A percentile compares a stretch with the other conserved stretches of the same genome.
Conservation (phyloP, 805 yeast genomes). For the Starmerella apis region DNA sequence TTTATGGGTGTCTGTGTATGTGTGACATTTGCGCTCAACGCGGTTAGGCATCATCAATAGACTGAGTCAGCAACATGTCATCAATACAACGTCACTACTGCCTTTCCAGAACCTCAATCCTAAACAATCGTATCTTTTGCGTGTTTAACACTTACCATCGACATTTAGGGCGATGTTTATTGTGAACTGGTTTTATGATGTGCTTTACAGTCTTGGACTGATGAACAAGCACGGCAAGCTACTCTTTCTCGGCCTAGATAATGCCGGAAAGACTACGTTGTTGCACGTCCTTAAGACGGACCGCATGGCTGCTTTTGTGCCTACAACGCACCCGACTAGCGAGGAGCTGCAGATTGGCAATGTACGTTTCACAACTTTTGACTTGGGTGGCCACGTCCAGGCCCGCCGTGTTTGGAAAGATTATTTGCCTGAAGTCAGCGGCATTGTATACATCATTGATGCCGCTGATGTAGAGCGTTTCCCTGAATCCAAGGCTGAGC, state of each 20-base stretch:
- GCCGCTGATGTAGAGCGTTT: conserved; percentile 95
- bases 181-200: conserved; percentile 52
- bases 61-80: neutral
- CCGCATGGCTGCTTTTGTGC: conserved; percentile 93
- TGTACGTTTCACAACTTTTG: conserved; percentile 94
- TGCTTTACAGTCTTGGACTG: conserved; percentile 66
- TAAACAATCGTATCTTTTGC: neutral
- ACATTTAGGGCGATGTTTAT: conserved; percentile 35
- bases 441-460: conserved; percentile 91
- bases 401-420: conserved; percentile 99
- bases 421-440: conserved; percentile 98
- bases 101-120: neutral
- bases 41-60: neutral
- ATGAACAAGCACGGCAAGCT: conserved; percentile 95
- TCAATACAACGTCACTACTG: neutral
- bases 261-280: conserved; percentile 93
- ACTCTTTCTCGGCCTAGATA: conserved; percentile 90
- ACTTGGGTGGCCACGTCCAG: conserved; percentile 96
- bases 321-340: conserved; percentile 94
- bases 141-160: neutral
- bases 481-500: conserved; percentile 87
- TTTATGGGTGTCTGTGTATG: too few species aligned
- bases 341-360: conserved; percentile 96
- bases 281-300: conserved; percentile 84
- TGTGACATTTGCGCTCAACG: too few species aligned